Conservation (phyloP, 1,284 basidiomycete species). For the Golubevia pallescens region DNA sequence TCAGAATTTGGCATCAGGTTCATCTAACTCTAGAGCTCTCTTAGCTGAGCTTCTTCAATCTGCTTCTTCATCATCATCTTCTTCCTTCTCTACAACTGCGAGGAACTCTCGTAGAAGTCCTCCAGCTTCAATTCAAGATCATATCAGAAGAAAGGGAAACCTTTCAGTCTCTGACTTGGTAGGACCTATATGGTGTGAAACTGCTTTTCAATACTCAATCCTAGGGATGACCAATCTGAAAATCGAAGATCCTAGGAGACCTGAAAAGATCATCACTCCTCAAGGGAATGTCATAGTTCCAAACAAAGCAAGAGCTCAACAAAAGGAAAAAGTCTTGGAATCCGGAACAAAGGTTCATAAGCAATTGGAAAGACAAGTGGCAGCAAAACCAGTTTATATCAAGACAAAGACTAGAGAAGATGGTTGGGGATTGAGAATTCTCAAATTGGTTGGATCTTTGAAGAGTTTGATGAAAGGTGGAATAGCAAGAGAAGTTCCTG, state of each 20-base stretch:
- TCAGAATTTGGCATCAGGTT: no score
- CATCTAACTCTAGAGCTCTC: no score
- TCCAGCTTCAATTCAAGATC: background rate
- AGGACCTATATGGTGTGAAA: slow-evolving; percentile 55
- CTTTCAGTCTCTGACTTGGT: slow-evolving; percentile 55
- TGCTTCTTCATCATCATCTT: no score
- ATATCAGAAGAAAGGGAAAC: slow-evolving; percentile 26
- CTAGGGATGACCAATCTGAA: slow-evolving; percentile 40
- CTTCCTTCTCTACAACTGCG: no score
- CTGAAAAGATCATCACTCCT: slow-evolving; percentile 35
- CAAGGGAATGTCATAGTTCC: slow-evolving; percentile 26
- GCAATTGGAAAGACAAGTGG: slow-evolving; percentile 35
- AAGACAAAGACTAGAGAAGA: slow-evolving; percentile 32
- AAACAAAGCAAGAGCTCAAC: slow-evolving; percentile 13
- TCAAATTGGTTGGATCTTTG: slow-evolving; percentile 26
- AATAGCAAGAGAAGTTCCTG: slow-evolving; percentile 37
- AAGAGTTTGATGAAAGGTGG: slow-evolving; percentile 13
- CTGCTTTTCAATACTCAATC: slow-evolving; percentile 41
- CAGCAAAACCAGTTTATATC: slow-evolving; percentile 26
- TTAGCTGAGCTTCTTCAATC: no score
- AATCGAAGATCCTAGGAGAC: slow-evolving; percentile 20
- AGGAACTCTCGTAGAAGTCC: no score
- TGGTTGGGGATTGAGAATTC: slow-evolving; percentile 42
- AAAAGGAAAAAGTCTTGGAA: slow-evolving; percentile 27
- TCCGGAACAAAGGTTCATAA: slow-evolving; percentile 40